A percentile compares a stretch with the other conserved stretches of the same genome.
These are phyloP conservation scores for Verbascum thapsus DNA, from an alignment of 257 asterid species.

Conservation along the genomic window DNA sequence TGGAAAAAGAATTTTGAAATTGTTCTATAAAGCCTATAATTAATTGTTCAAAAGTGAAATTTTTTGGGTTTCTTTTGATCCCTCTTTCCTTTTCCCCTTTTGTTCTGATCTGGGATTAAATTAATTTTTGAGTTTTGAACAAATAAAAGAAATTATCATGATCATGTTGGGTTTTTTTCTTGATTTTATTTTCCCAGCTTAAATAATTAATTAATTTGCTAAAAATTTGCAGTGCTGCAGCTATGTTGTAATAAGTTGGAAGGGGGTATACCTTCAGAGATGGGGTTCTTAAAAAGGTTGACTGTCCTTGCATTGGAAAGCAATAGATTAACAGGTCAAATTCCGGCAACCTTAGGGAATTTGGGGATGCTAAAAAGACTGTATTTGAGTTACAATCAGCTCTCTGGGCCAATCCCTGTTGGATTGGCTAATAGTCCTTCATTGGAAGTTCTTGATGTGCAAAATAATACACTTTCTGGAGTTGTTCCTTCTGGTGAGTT, in stretches of 20 bases:
- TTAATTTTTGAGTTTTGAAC: too few relatives aligned
- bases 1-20: slow-evolving; percentile 18
- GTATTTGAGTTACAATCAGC: slow-evolving; percentile 60
- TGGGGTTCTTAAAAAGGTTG: slow-evolving; percentile 57
- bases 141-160: neutral
- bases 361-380: slow-evolving; percentile 49
- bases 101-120: neutral
- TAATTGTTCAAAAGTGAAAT: neutral
- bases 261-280: slow-evolving; percentile 66
- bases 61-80: neutral
- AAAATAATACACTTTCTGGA: slow-evolving; percentile 75
- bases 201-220: slow-evolving; percentile 14
- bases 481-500: slow-evolving; percentile 66
- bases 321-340: slow-evolving; percentile 55
- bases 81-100: neutral
- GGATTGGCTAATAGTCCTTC: slow-evolving; percentile 49
- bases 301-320: slow-evolving; percentile 54
- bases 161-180: neutral
- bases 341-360: slow-evolving; percentile 66
- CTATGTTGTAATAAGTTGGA: slow-evolving; percentile 66
- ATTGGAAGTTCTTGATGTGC: slow-evolving; percentile 66
- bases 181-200: neutral
- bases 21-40: too few relatives aligned
- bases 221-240: slow-evolving; percentile 66
- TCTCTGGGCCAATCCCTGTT: slow-evolving; percentile 71